phyloP scores from a whole-genome alignment of 2,329 filamentous ascomycete species.

The Erysiphe pulchra region DNA sequence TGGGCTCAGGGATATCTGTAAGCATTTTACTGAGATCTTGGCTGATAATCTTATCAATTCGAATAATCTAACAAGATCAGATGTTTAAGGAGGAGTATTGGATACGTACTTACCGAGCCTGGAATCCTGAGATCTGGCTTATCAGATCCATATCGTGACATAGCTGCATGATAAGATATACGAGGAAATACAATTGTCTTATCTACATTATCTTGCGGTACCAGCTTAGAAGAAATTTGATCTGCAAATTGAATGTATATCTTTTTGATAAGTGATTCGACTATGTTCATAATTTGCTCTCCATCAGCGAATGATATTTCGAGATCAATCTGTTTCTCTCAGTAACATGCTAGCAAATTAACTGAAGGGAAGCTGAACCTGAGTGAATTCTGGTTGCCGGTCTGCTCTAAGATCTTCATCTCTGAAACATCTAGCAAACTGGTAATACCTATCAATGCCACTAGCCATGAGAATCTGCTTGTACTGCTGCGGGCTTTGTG shows the following conservation, averaged over 20 bases:
- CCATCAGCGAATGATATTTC: conserved; percentile 73
- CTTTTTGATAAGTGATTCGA: conserved; percentile 9
- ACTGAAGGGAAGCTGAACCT: conserved; percentile 23
- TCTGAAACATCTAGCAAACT: conserved; percentile 83
- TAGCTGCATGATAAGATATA: conserved; percentile 49
- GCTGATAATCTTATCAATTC: conserved; percentile 36
- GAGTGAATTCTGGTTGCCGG: conserved; percentile 87
- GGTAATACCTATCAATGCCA: conserved; percentile 60
- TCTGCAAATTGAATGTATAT: conserved; percentile 6
- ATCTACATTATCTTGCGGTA: background rate
- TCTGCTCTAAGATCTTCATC: conserved; percentile 87
- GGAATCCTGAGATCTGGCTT: conserved; percentile 73
- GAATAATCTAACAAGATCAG: conserved; percentile 28
- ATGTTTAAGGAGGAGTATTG: background rate
- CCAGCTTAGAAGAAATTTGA: background rate
- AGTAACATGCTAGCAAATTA: conserved; percentile 2
- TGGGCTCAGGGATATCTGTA: conserved; percentile 36
- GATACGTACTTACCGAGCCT: conserved; percentile 24
- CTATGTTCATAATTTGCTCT: conserved; percentile 34
- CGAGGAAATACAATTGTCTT: conserved; percentile 4
- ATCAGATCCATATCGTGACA: conserved; percentile 61
- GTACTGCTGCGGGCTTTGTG: conserved; percentile 93
- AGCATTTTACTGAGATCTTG: conserved; percentile 49
- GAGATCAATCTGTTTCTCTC: conserved; percentile 43
- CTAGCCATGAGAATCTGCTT: conserved; percentile 95